These are phyloP conservation scores for Heliophila coronopifolia DNA, from an alignment of 441 rosid species.

Conservation along the genomic window DNA sequence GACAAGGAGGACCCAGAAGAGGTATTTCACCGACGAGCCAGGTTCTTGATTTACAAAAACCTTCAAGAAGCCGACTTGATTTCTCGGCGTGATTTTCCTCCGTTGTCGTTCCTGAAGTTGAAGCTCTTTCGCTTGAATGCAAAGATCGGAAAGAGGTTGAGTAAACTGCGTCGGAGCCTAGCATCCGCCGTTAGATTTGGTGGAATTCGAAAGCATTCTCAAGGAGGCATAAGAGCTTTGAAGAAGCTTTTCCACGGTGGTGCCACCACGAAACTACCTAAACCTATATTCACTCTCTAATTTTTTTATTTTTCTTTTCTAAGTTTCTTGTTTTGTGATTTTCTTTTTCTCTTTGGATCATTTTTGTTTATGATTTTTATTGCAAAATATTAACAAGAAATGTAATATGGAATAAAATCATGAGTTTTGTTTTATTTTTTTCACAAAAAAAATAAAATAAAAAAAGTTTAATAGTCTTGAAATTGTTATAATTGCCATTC, in stretches of 20 bases:
- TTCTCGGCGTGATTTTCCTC: conserved; percentile 19
- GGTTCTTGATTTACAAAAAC: conserved; percentile 71
- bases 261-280: conserved; percentile 30
- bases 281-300: conserved; percentile 26
- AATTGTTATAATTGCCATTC: no score
- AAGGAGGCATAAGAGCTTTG: conserved; percentile 28
- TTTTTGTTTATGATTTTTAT: conserved; percentile 5
- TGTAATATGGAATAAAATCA: conserved; percentile 10
- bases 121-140: conserved; percentile 45
- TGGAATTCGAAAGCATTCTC: conserved; percentile 23
- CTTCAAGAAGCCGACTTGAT: conserved; percentile 39
- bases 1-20: conserved; percentile 63
- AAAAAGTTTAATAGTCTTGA: no score
- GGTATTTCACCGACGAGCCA: conserved; percentile 44
- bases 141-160: conserved; percentile 55
- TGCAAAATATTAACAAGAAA: conserved; percentile 16
- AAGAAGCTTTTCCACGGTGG: conserved; percentile 38
- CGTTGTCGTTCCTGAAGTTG: conserved; percentile 38
- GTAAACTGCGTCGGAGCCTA: conserved; percentile 40
- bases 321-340: neutral
- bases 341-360: neutral
- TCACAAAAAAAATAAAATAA: no score
- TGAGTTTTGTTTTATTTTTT: conserved; percentile 12
- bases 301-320: conserved; percentile 8
- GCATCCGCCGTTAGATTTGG: conserved; percentile 31